Evolutionary conservation across 345 rosid genomes (phyloP).

Genomic region (Brassica carinata): DNA sequence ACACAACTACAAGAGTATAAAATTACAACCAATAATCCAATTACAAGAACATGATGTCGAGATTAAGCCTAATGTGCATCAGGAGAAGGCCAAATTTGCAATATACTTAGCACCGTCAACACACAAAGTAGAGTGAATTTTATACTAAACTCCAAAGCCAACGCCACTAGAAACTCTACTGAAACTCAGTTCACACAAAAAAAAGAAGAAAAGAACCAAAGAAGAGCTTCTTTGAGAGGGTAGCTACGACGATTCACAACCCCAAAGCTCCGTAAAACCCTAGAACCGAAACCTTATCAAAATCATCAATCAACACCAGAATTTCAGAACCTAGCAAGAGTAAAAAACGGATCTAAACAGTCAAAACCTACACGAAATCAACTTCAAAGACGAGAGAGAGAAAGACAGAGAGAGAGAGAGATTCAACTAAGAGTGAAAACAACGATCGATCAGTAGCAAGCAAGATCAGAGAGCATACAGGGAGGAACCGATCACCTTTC

Average conservation of each 20-base stretch:
- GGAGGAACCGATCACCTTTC: conserved; percentile 7
- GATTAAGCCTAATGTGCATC: conserved; percentile 1
- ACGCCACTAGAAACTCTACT: not conserved
- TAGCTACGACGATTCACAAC: conserved; percentile 6
- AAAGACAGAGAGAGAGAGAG: not conserved
- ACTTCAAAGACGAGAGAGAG: not conserved
- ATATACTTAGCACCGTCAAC: not conserved
- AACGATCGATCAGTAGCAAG: conserved; percentile 14
- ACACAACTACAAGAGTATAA: not conserved
- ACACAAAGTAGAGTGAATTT: not conserved
- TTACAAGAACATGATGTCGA: not conserved
- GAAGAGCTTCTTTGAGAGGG: conserved; percentile 6
- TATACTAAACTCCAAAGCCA: not conserved
- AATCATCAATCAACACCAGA: not conserved
- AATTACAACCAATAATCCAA: not conserved
- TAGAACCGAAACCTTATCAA: conserved; percentile 7
- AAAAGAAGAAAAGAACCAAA: not conserved
- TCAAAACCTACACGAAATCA: conserved; percentile 1
- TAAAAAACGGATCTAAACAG: conserved; percentile 2
- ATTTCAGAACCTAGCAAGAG: conserved; percentile 11
- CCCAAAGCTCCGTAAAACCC: conserved; percentile 34
- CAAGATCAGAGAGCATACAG: conserved; percentile 15
- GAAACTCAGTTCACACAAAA: not conserved
- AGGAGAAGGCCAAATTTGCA: not conserved
- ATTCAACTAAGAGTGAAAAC: not conserved